phyloP scores from a whole-genome alignment of 148 eudicot species.

The Cornus suecica region DNA sequence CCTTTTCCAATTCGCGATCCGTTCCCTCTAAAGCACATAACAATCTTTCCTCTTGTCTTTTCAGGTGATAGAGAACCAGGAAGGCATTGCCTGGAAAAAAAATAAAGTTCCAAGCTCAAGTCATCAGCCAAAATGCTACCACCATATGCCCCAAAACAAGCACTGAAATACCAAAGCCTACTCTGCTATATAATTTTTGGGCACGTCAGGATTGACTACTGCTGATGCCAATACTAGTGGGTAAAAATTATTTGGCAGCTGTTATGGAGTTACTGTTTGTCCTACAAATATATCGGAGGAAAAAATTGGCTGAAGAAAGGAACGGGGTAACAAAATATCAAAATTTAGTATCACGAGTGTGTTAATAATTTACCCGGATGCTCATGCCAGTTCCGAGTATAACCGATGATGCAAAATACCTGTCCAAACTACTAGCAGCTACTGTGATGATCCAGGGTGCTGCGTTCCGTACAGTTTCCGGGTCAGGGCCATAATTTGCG shows the following conservation, averaged over 20 bases:
- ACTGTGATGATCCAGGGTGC: conserved; percentile 93
- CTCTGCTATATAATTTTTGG: conserved; percentile 47
- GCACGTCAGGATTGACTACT: conserved; percentile 44
- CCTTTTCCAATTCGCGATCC: conserved; percentile 73
- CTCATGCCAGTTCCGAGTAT: conserved; percentile 56
- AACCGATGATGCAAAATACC: conserved; percentile 53
- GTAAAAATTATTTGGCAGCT: conserved; percentile 49
- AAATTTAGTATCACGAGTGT: too few species aligned
- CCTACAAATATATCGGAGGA: conserved; percentile 33
- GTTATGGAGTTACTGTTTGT: conserved; percentile 54
- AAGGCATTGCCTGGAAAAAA: conserved; percentile 65
- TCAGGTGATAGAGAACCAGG: conserved; percentile 57
- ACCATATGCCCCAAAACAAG: background rate
- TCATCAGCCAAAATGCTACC: too few species aligned
- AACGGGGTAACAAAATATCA: background rate
- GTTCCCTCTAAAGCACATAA: conserved; percentile 71
- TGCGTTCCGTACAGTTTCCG: conserved; percentile 46
- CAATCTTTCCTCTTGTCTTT: conserved; percentile 66
- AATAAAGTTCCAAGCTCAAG: background rate
- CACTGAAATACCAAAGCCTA: conserved; percentile 19
- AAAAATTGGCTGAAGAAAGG: background rate
- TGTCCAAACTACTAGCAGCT: conserved; percentile 81
- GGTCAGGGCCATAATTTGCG: conserved; percentile 61
- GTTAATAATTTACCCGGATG: conserved; percentile 42
- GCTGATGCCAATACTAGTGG: conserved; percentile 73